Conservation (phyloP, 805 yeast species). For the Cyberlindnera nakhonratchasimensis region DNA sequence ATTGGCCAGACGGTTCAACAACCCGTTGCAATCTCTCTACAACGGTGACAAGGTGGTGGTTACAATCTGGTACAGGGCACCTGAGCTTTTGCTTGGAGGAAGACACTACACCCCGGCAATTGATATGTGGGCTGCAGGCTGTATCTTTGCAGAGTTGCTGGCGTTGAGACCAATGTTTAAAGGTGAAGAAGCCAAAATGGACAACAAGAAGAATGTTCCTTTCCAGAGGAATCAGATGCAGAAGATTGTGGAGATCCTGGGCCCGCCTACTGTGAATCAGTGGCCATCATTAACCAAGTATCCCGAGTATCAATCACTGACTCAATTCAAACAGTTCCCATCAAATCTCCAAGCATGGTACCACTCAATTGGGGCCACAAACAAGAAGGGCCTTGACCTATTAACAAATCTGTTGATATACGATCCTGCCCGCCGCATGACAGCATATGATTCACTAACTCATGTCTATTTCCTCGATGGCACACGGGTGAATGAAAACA, state of each 20-base stretch:
- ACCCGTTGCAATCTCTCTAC: constrained; percentile 81
- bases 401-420: constrained; percentile 66
- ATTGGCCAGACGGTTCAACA: constrained; percentile 80
- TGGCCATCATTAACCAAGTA: constrained; percentile 81
- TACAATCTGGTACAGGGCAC: constrained; percentile 96
- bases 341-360: constrained; percentile 79
- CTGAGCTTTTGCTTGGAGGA: constrained; percentile 86
- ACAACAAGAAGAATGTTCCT: constrained; percentile 87
- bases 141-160: constrained; percentile 86
- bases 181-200: constrained; percentile 97
- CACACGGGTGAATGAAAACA: constrained; percentile 67
- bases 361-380: constrained; percentile 73
- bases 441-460: constrained; percentile 70
- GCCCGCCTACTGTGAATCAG: constrained; percentile 72
- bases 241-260: constrained; percentile 88
- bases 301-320: constrained; percentile 76
- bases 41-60: constrained; percentile 95
- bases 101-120: constrained; percentile 91
- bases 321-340: constrained; percentile 57
- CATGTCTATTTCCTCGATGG: constrained; percentile 77
- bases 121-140: constrained; percentile 95
- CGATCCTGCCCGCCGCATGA: constrained; percentile 77
- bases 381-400: constrained; percentile 63
- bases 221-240: constrained; percentile 91
- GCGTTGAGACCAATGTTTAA: constrained; percentile 91